These are phyloP conservation scores for Chaetomiaceae sp. DNA, from an alignment of 2,329 filamentous ascomycete genomes.

Conservation along the genomic window DNA sequence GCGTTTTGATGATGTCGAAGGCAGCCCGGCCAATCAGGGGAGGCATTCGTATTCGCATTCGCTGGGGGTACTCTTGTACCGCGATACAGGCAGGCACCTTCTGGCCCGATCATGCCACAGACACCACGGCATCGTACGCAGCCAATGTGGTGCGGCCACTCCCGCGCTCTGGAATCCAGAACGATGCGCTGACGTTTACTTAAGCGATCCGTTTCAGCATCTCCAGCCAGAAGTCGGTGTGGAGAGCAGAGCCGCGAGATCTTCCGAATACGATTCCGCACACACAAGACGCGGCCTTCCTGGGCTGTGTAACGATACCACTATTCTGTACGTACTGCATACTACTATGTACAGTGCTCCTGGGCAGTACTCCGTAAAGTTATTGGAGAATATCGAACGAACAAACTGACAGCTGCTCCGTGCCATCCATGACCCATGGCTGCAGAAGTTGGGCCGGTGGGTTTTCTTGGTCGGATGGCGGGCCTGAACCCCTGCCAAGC, in stretches of 20 bases:
- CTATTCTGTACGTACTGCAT: no score
- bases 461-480: neutral
- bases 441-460: neutral
- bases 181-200: neutral
- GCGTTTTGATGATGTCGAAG: neutral
- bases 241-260: neutral
- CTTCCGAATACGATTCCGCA: constrained; percentile 13
- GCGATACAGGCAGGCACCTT: no score
- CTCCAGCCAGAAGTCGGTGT: neutral
- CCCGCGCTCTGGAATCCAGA: neutral
- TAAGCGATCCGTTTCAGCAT: neutral
- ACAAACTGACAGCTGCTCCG: no score
- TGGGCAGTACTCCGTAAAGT: no score
- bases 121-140: constrained; percentile 8
- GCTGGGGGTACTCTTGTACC: neutral
- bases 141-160: constrained; percentile 1
- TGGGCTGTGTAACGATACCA: no score
- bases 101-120: constrained; percentile 5
- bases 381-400: no score
- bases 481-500: no score
- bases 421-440: no score
- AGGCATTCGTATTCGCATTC: constrained; percentile 26
- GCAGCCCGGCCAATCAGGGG: constrained; percentile 17
- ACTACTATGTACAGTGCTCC: no score
- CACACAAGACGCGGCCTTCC: no score